Conservation (phyloP, 352 stramenopile genomes). For the Phytophthora vignae region DNA sequence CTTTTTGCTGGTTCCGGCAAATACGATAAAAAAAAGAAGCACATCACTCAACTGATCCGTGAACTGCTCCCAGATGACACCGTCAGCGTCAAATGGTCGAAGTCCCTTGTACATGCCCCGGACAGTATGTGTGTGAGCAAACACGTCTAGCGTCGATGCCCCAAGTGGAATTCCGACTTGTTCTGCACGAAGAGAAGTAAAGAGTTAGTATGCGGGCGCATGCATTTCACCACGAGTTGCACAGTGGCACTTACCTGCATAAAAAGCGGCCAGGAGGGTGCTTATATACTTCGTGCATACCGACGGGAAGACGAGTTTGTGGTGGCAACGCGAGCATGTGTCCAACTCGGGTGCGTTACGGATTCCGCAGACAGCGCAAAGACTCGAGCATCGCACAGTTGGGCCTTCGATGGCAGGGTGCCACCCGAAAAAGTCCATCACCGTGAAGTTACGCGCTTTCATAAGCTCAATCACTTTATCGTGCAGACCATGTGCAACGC, state of each 20-base stretch:
- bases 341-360: slow-evolving; percentile 74
- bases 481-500: slow-evolving; percentile 66
- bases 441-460: slow-evolving; percentile 69
- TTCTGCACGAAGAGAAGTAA: slow-evolving; percentile 41
- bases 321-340: slow-evolving; percentile 62
- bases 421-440: slow-evolving; percentile 84
- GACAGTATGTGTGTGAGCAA: slow-evolving; percentile 74
- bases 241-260: slow-evolving; percentile 57
- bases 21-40: not conserved
- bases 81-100: slow-evolving; percentile 66
- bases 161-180: slow-evolving; percentile 78
- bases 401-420: slow-evolving; percentile 80
- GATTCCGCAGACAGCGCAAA: slow-evolving; percentile 78
- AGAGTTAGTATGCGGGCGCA: not conserved
- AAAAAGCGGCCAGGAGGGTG: slow-evolving; percentile 73
- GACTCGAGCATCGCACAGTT: slow-evolving; percentile 72
- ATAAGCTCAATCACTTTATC: slow-evolving; percentile 62
- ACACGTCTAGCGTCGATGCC: slow-evolving; percentile 74
- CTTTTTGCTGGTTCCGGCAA: not conserved
- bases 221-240: not conserved
- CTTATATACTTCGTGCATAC: slow-evolving; percentile 85
- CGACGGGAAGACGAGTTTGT: slow-evolving; percentile 71
- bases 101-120: slow-evolving; percentile 78
- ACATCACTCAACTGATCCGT: slow-evolving; percentile 66
- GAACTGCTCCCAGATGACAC: slow-evolving; percentile 70